These are phyloP conservation scores for Amaranthus tricolor DNA, from an alignment of 179 eudicot species.

Conservation along the genomic window DNA sequence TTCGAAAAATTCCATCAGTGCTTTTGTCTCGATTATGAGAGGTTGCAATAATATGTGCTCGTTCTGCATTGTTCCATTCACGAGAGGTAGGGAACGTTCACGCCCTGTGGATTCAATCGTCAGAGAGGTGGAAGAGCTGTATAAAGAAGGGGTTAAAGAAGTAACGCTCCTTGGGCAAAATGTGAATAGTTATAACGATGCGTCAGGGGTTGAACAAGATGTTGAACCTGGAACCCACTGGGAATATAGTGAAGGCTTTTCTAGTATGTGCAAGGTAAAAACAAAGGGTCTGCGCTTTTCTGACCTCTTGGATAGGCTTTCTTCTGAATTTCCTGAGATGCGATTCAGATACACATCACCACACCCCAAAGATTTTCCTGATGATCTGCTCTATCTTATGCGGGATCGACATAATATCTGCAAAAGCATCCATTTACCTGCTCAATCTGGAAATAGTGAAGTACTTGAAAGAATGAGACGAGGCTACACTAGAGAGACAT, in stretches of 20 bases:
- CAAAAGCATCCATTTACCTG: slow-evolving; percentile 90
- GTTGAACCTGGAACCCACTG: slow-evolving; percentile 63
- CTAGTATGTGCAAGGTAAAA: slow-evolving; percentile 81
- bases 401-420: slow-evolving; percentile 86
- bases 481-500: slow-evolving; percentile 93
- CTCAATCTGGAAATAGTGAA: slow-evolving; percentile 84
- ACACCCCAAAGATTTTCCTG: slow-evolving; percentile 97
- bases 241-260: slow-evolving; percentile 94
- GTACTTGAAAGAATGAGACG: slow-evolving; percentile 92
- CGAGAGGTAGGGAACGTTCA: slow-evolving; percentile 97
- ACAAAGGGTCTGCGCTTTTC: slow-evolving; percentile 85
- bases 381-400: slow-evolving; percentile 86
- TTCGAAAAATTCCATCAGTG: slow-evolving; percentile 71
- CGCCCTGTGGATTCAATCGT: slow-evolving; percentile 95
- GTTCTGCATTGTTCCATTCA: slow-evolving; percentile 97
- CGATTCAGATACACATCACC: slow-evolving; percentile 96
- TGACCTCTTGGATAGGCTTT: slow-evolving; percentile 88
- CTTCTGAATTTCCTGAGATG: slow-evolving; percentile 91
- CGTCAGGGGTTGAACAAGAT: slow-evolving; percentile 54
- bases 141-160: slow-evolving; percentile 90
- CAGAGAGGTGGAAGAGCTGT: slow-evolving; percentile 89
- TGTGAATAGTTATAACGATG: slow-evolving; percentile 95
- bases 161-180: slow-evolving; percentile 97
- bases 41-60: slow-evolving; percentile 99
- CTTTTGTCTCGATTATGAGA: slow-evolving; percentile 97